phyloP scores from a whole-genome alignment of 768 basidiomycete genomes.

The Boletus coccyginus region DNA sequence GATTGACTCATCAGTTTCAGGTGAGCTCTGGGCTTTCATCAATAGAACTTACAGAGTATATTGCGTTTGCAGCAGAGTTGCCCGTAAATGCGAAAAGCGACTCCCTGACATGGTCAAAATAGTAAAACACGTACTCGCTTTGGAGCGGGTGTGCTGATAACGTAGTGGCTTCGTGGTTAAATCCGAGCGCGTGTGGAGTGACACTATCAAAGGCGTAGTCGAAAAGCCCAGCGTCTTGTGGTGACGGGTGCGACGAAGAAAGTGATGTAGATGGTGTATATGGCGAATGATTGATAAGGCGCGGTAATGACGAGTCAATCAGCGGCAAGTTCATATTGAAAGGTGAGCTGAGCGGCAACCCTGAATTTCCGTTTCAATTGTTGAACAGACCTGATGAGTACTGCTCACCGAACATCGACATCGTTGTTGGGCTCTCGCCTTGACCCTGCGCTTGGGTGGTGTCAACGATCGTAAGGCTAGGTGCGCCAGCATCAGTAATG shows the following conservation, averaged over 20 bases:
- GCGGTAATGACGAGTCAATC: conserved; percentile 29
- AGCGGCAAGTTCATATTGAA: conserved; percentile 26
- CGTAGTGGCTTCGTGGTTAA: conserved; percentile 17
- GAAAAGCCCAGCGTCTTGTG: conserved; percentile 32
- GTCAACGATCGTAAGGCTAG: conserved; percentile 23
- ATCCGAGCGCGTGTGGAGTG: conserved; percentile 30
- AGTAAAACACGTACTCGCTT: conserved; percentile 65
- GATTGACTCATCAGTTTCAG: conserved; percentile 12
- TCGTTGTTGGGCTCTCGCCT: conserved; percentile 25
- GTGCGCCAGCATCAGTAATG: conserved; percentile 20
- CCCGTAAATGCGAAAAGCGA: conserved; percentile 66
- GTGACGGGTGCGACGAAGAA: conserved; percentile 35
- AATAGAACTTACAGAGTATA: conserved; percentile 54
- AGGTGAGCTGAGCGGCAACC: conserved; percentile 31
- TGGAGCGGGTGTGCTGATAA: conserved; percentile 44
- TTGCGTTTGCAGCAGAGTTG: conserved; percentile 58
- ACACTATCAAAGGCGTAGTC: conserved; percentile 35
- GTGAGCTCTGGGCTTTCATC: background rate
- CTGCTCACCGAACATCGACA: conserved; percentile 30
- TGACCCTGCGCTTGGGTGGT: conserved; percentile 10
- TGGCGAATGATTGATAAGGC: conserved; percentile 29
- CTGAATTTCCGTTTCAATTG: conserved; percentile 17
- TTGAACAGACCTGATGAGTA: background rate
- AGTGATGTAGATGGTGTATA: conserved; percentile 35
- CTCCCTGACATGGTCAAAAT: conserved; percentile 69